Conservation (phyloP, 2,329 filamentous ascomycete species). For the Seiridium unicorne region DNA sequence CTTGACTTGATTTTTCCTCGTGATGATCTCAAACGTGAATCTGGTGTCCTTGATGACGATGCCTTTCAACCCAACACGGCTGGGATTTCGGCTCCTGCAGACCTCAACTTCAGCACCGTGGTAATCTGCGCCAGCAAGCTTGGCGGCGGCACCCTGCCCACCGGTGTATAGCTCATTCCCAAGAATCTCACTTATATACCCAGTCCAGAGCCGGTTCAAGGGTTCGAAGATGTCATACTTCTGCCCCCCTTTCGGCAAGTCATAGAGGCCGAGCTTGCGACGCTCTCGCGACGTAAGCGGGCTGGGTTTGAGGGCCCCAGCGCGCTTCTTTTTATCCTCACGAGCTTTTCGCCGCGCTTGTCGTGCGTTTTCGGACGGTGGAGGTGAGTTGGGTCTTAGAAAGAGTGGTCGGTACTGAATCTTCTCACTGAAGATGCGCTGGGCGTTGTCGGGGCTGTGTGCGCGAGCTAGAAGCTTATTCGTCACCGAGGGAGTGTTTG, state of each 20-base stretch:
- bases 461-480: slow-evolving; percentile 71
- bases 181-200: slow-evolving; percentile 81
- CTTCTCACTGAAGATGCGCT: slow-evolving; percentile 76
- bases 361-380: slow-evolving; percentile 55
- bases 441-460: slow-evolving; percentile 71
- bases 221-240: slow-evolving; percentile 77
- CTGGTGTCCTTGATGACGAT: slow-evolving; percentile 89
- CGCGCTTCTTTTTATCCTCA: slow-evolving; percentile 42
- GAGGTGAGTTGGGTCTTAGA: slow-evolving; percentile 73
- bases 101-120: slow-evolving; percentile 85
- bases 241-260: slow-evolving; percentile 66
- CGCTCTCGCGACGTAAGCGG: slow-evolving; percentile 81
- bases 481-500: slow-evolving; percentile 41
- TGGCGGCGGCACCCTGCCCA: slow-evolving; percentile 62
- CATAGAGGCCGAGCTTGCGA: slow-evolving; percentile 69
- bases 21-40: slow-evolving; percentile 84
- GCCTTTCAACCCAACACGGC: slow-evolving; percentile 78
- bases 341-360: slow-evolving; percentile 47
- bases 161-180: slow-evolving; percentile 58
- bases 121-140: slow-evolving; percentile 83
- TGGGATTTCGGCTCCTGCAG: slow-evolving; percentile 75
- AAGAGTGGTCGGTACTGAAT: slow-evolving; percentile 79
- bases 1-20: slow-evolving; percentile 67
- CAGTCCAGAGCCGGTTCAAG: slow-evolving; percentile 76
- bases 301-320: slow-evolving; percentile 49